phyloP scores from a whole-genome alignment of 441 rosid species.

The Macaranga tanarius region DNA sequence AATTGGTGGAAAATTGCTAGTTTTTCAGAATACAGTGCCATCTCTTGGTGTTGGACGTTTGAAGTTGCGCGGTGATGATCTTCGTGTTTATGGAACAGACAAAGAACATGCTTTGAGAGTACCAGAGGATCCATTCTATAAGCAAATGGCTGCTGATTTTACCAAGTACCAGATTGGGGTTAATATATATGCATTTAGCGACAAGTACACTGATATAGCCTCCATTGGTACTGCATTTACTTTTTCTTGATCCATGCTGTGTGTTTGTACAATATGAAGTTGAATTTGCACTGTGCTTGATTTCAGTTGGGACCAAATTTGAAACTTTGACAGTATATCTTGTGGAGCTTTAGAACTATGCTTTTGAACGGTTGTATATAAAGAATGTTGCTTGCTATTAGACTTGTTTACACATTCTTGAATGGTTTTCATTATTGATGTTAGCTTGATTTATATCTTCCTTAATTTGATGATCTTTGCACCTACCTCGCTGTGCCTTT shows the following conservation, averaged over 20 bases:
- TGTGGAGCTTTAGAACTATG: background rate
- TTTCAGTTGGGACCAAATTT: slow-evolving; percentile 3
- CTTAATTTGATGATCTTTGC: background rate
- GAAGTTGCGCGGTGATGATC: slow-evolving; percentile 97
- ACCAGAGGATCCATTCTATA: slow-evolving; percentile 92
- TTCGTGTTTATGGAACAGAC: slow-evolving; percentile 93
- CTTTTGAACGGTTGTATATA: background rate
- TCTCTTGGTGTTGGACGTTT: slow-evolving; percentile 95
- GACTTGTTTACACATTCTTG: background rate
- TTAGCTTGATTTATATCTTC: slow-evolving; percentile 5
- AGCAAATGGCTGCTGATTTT: slow-evolving; percentile 99
- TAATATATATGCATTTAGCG: slow-evolving; percentile 88
- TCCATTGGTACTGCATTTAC: slow-evolving; percentile 66
- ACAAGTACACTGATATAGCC: slow-evolving; percentile 91
- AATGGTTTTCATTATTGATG: background rate
- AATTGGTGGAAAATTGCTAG: slow-evolving; percentile 93
- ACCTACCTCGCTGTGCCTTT: background rate
- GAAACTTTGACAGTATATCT: background rate
- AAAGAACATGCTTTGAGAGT: slow-evolving; percentile 81
- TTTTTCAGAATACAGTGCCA: slow-evolving; percentile 90
- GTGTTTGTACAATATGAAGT: background rate
- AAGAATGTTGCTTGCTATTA: slow-evolving; percentile 5
- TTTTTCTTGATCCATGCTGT: background rate
- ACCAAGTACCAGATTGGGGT: slow-evolving; percentile 94
- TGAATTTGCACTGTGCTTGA: background rate